These are phyloP conservation scores for Boletellus ananiceps DNA, from an alignment of 768 basidiomycete species.

Conservation along the genomic window DNA sequence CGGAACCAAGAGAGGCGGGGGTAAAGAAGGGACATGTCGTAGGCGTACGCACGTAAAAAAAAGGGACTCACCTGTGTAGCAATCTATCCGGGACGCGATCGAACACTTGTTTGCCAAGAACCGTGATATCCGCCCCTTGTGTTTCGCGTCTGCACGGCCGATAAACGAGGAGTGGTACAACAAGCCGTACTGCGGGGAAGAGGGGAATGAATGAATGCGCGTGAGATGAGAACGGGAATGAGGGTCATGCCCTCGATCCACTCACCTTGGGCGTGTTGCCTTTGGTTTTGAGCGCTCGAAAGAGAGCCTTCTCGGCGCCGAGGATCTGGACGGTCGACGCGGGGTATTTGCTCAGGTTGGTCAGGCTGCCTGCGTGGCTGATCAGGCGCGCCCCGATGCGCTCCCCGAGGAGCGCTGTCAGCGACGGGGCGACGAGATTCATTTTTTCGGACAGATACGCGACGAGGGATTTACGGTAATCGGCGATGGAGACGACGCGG, in stretches of 20 bases:
- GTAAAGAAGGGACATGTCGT: too few species aligned
- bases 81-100: constrained; percentile 95
- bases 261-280: constrained; percentile 94
- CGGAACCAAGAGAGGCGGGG: too few species aligned
- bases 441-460: constrained; percentile 93
- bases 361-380: constrained; percentile 94
- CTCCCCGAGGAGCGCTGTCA: constrained; percentile 88
- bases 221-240: neutral
- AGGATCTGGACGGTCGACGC: constrained; percentile 97
- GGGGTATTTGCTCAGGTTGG: constrained; percentile 96
- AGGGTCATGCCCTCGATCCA: neutral
- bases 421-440: constrained; percentile 92
- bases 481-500: constrained; percentile 86
- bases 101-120: constrained; percentile 99
- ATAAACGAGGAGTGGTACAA: constrained; percentile 97
- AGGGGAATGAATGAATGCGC: neutral
- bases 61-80: constrained; percentile 65
- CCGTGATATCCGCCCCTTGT: constrained; percentile 97
- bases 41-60: neutral
- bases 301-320: constrained; percentile 96
- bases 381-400: constrained; percentile 89
- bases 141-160: constrained; percentile 87
- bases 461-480: constrained; percentile 89
- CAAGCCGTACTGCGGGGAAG: constrained; percentile 73
- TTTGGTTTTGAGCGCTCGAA: constrained; percentile 96